These are phyloP conservation scores for Colletotrichum sp. DNA, from an alignment of 2,329 filamentous ascomycete species.

Conservation along the genomic window DNA sequence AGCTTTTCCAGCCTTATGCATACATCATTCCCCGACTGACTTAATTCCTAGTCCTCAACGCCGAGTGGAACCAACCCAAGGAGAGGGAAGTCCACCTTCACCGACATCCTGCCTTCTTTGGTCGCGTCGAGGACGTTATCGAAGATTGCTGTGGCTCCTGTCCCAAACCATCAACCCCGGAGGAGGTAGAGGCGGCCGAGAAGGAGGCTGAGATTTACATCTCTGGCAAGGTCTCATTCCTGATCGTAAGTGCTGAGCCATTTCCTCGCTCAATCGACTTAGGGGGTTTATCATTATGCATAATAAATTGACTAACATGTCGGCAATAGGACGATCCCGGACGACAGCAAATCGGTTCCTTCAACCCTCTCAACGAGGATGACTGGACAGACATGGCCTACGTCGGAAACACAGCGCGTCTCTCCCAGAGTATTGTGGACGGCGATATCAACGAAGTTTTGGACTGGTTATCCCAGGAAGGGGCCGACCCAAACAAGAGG, in stretches of 20 bases:
- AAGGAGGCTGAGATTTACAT: conserved; percentile 80
- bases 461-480: conserved; percentile 73
- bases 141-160: conserved; percentile 84
- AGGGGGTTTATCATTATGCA: background rate
- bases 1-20: conserved; percentile 16
- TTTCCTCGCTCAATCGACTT: background rate
- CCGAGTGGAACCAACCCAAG: conserved; percentile 82
- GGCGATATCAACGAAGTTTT: conserved; percentile 72
- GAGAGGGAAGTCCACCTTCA: conserved; percentile 81
- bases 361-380: conserved; percentile 80
- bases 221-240: conserved; percentile 74
- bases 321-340: conserved; percentile 72
- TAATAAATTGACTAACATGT: background rate
- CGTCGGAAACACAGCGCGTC: conserved; percentile 75
- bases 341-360: conserved; percentile 72
- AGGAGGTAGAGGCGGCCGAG: conserved; percentile 74
- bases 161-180: conserved; percentile 69
- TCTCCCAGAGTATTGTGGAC: conserved; percentile 84
- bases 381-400: conserved; percentile 96
- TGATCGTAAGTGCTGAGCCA: conserved; percentile 50
- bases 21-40: background rate
- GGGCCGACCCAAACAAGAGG: conserved; percentile 72
- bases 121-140: conserved; percentile 75
- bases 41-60: conserved; percentile 66
- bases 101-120: conserved; percentile 86